Evolutionary conservation across 441 rosid genomes (phyloP), one percentile per base, ranked within the genome.

Genomic region (Daphne laureola): DNA sequence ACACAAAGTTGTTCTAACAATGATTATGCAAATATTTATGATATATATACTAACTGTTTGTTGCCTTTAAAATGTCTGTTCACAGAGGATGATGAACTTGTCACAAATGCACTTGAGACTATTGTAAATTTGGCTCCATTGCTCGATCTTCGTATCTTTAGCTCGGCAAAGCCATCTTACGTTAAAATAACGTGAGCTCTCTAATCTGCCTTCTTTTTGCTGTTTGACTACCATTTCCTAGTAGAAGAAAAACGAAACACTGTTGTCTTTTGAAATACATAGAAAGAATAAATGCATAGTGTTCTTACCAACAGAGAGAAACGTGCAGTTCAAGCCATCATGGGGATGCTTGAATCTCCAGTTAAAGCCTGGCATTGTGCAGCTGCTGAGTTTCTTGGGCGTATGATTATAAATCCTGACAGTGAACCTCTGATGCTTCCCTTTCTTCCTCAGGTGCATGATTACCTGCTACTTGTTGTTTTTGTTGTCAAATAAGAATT

Each of bases 1-100:
- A 4, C 25, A 21, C 25, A 21, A 21, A 21, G 25, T 21, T 21
- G 25, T 21, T 21, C 25, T 21, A 21, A 21, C 18, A 16, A n/a
- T 46, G 12, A 16, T 31, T 16, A 43, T 36, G 1, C 31, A 1
- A 44, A 8, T 7, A 25, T 17, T 31, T 17, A 17, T 40, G 17
- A 17, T n/a, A 8, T 43, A 14, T 15, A 31, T 51, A 21, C 9
- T 21, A 14, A 17, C 35, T 17, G 2, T 42, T 11, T 25, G n/a
- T 13, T 53, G 53, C 55, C 27, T 49, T 49, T 51, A 38, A 58
- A 8, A 36, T 46, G 49, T 52, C 0, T 23, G 43, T 53, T 69
- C 21, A 61, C 92, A 89, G 97, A 84, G 96, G 92, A 92, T 46
- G 98, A 92, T 74, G 97, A 92, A 59, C 90, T 92, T 53, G 88